Base-by-base conservation (phyloP, 768 basidiomycete genomes). In the Suillus americanus region DNA sequence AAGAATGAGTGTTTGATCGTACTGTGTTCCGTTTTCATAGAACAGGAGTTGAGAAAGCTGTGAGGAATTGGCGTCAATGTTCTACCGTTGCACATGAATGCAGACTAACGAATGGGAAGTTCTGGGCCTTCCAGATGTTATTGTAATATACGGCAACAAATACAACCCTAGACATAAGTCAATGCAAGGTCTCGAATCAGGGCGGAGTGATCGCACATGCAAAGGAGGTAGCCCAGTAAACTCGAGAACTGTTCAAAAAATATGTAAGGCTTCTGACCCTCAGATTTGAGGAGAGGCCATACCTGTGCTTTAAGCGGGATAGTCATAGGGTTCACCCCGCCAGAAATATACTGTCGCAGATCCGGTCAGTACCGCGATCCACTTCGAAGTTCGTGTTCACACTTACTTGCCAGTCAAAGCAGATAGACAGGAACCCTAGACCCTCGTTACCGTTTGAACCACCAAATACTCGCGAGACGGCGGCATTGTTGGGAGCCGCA, bases 391-490 rank as follows among this genome's bases (percentile, higher is more conserved):
- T 70, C 45, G 28, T 66, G 66, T 5, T 73, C 62, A 61, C 35
- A 62, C 53, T 62, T 20, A 63, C 62, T 25, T 75, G 73, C 74
- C 74, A 91, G 68, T 90, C 89, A 53, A 90, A 82, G n/a, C 85
- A 85, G 48, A 90, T 64, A 40, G 83, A 84, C 46, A 86, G 63
- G 23, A 90, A 68, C 0, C 89, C 89, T 46, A 90, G 77, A 0
- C 88, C 89, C 72, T 91, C 89, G 68, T 90, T 91, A 37, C 82
- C 87, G 40, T 84, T 79, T 3, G 83, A 76, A 6, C 90, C 90
- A 35, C 90, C 90, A 64, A 91, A 90, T 0, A 91, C 68, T 61
- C 86, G 85, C 4, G 87, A 88, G 69, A 89, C 81, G 18, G 84
- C 70, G 65, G 85, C 75, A 35, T 79, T 75, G 7, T 83, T 79